Base-by-base conservation (phyloP, 495 filamentous ascomycete species). In the Neurospora sp. region DNA sequence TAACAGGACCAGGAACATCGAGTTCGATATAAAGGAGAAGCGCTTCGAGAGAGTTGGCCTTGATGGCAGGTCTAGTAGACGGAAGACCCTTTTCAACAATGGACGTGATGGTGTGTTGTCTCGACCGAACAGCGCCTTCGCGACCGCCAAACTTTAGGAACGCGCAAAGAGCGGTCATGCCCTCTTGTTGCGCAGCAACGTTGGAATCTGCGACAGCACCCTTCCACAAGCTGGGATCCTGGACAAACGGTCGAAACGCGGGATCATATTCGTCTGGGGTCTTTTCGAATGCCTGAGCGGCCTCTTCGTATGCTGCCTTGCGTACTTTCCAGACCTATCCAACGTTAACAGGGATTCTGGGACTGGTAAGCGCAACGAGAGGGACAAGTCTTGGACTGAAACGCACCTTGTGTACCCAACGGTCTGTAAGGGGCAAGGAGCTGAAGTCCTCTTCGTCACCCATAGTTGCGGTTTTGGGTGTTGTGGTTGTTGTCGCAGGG, bases 141-240 rank as follows among this genome's bases (percentile, higher is more conserved):
- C 83, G 82, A 39, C 95, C 94, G 71, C 92, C 92, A 77, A 91
- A 97, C 79, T 97, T 93, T 73, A 98, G 85, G 78, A 97, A 98
- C 0, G 93, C 88, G 81, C 94, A 97, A 76, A 96, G 89, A 66
- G 94, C 89, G 40, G 87, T 90, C 62, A 99, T 88, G 74, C 93
- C 96, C 73, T 99, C 96, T 80, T 95, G 91, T 79, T 99, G 96
- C 71, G 96, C 96, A 10, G 96, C 96, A 71, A 99, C 96, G 79
- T 99, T 98, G 38, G 96, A 98, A 82, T 99, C 96, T 70, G 91
- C 90, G 6, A 94, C 94, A 1, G 94, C 96, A 38, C 90, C 91
- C 82, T 97, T 97, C 95, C 93, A 97, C 75, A 98, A 78, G 38
- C 89, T 84, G 3, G 94, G 87, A 74, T 98, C 95, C 79, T 94